These are phyloP conservation scores for Sporothrix pseudoabietina DNA, from an alignment of 2,329 filamentous ascomycete species.

Conservation along the genomic window DNA sequence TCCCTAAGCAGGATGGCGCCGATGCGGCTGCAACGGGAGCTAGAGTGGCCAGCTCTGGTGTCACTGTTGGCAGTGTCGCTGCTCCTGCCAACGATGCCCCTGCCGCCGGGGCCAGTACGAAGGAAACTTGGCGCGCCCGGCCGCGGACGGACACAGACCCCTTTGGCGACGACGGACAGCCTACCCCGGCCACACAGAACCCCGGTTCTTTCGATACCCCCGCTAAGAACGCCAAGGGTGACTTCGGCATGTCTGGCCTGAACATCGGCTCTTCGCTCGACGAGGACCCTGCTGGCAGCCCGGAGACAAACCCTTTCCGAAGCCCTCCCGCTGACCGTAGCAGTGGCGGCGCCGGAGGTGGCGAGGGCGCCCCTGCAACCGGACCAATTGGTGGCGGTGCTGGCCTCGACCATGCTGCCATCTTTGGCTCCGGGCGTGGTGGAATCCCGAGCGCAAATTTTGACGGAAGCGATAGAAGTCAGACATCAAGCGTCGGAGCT, in stretches of 20 bases:
- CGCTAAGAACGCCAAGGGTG: conserved; percentile 56
- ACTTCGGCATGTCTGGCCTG: conserved; percentile 65
- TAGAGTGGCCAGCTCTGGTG: conserved; percentile 1
- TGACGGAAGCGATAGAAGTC: conserved; percentile 84
- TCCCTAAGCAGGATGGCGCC: conserved; percentile 52
- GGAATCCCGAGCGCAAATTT: conserved; percentile 53
- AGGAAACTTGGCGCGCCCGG: conserved; percentile 58
- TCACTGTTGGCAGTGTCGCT: background rate
- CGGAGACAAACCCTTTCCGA: conserved; percentile 93
- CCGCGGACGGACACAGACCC: conserved; percentile 74
- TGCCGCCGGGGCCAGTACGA: background rate
- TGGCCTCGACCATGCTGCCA: conserved; percentile 48
- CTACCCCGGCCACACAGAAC: conserved; percentile 67
- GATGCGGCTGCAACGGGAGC: conserved; percentile 4
- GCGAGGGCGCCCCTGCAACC: conserved; percentile 38
- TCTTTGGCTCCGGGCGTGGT: conserved; percentile 58
- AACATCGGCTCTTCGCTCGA: conserved; percentile 61
- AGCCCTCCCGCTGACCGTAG: conserved; percentile 74
- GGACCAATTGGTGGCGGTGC: conserved; percentile 45
- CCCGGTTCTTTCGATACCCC: conserved; percentile 54
- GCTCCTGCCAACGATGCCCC: background rate
- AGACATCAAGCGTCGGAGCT: conserved; percentile 84
- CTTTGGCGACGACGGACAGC: conserved; percentile 66
- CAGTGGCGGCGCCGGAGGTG: conserved; percentile 47
- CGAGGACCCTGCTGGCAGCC: conserved; percentile 76